Conservation (phyloP, 202 grass and related monocot genomes). For the Digitaria exilis region DNA sequence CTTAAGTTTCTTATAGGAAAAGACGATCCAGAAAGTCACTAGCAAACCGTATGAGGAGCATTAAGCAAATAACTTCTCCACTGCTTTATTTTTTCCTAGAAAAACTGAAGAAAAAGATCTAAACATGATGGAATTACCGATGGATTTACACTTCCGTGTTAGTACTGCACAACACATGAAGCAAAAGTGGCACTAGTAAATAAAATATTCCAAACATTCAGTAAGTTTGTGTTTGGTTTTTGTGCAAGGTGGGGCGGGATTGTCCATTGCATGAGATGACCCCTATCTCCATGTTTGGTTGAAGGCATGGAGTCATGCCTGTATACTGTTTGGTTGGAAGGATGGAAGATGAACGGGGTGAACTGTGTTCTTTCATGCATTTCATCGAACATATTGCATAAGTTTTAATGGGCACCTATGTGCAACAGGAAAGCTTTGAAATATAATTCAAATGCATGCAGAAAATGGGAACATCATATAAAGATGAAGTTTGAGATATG, state of each 20-base stretch:
- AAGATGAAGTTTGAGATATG: background rate
- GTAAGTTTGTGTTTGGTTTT: background rate
- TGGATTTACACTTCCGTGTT: background rate
- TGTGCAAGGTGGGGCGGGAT: too few relatives aligned
- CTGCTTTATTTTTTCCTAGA: background rate
- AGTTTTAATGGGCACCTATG: background rate
- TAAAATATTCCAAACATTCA: slow-evolving; percentile 11
- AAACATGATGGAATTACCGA: background rate
- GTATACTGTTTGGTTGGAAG: too few relatives aligned
- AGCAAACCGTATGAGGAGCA: background rate
- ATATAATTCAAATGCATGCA: background rate
- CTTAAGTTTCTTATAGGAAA: background rate
- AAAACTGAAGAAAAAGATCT: background rate
- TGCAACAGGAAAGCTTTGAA: background rate
- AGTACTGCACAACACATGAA: background rate
- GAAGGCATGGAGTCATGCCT: too few relatives aligned
- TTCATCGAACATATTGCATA: background rate
- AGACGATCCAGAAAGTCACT: background rate
- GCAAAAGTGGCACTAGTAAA: background rate
- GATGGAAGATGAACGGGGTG: too few relatives aligned
- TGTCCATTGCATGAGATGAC: too few relatives aligned
- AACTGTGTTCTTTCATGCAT: too few relatives aligned
- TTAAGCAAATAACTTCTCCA: background rate
- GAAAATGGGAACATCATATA: background rate
- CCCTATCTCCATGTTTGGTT: too few relatives aligned